These are phyloP conservation scores for Chalciporus sphaerocephalus DNA, from an alignment of 768 basidiomycete species.

Conservation along the genomic window DNA sequence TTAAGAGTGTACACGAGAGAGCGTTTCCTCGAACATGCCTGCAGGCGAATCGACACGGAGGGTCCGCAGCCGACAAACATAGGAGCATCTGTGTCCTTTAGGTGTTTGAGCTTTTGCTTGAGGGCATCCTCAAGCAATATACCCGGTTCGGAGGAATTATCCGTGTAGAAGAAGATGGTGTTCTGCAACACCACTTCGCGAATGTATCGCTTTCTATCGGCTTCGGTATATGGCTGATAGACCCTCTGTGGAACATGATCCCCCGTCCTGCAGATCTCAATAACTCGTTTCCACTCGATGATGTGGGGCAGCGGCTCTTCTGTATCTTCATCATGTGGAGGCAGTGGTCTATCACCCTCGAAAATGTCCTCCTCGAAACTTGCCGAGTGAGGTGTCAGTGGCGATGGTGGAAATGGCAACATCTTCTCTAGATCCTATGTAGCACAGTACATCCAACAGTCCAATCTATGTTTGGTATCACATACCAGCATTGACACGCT, in stretches of 20 bases:
- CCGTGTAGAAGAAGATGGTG: slow-evolving; percentile 60
- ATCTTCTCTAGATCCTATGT: slow-evolving; percentile 11
- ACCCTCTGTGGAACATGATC: slow-evolving; percentile 67
- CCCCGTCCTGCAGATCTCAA: slow-evolving; percentile 27
- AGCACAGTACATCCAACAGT: not conserved
- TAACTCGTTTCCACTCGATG: slow-evolving; percentile 22
- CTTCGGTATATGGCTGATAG: slow-evolving; percentile 74
- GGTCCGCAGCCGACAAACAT: slow-evolving; percentile 74
- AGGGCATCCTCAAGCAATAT: slow-evolving; percentile 62
- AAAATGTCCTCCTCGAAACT: not conserved
- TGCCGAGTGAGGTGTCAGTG: slow-evolving; percentile 7
- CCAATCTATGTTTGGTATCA: not conserved
- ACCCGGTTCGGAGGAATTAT: slow-evolving; percentile 53
- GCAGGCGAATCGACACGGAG: slow-evolving; percentile 74
- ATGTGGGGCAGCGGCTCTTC: slow-evolving; percentile 25
- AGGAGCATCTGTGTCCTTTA: slow-evolving; percentile 54
- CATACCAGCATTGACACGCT: slow-evolving; percentile 10
- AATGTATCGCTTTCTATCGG: slow-evolving; percentile 73
- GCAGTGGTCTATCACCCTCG: not conserved
- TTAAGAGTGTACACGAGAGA: not conserved
- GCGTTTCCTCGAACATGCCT: slow-evolving; percentile 42
- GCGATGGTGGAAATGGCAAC: slow-evolving; percentile 10
- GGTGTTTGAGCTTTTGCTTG: slow-evolving; percentile 51
- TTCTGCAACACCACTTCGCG: slow-evolving; percentile 59
- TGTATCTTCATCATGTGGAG: slow-evolving; percentile 10